A percentile compares a stretch with the other conserved stretches of the same genome.
Conservation (phyloP, 768 basidiomycete species). For the Gloeopeniophorella convolvens region DNA sequence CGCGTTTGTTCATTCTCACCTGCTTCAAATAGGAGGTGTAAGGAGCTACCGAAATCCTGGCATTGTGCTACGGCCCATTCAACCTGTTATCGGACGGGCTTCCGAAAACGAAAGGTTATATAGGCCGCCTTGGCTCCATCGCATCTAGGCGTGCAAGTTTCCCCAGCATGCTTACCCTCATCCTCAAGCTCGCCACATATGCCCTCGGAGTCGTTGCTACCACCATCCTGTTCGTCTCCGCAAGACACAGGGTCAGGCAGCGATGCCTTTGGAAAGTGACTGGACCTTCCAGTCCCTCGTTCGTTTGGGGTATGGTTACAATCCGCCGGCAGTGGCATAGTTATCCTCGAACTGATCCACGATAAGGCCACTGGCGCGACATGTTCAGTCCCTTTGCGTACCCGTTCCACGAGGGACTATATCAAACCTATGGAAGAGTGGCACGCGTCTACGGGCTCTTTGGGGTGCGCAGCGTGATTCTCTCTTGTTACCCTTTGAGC, state of each 20-base stretch:
- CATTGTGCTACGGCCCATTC: too few species aligned
- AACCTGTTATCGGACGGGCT: too few species aligned
- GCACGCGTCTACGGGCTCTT: too few species aligned
- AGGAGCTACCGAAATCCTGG: too few species aligned
- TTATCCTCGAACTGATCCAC: background rate
- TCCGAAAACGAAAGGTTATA: too few species aligned
- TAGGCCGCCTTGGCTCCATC: too few species aligned
- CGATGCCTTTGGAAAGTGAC: background rate
- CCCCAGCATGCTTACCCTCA: background rate
- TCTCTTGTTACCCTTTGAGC: too few species aligned
- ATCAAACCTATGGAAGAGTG: too few species aligned
- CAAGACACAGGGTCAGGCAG: background rate
- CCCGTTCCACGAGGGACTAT: background rate
- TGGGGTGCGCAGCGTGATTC: background rate
- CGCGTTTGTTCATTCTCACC: too few species aligned
- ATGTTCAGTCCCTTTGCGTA: background rate
- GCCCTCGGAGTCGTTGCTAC: background rate
- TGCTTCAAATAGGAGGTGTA: too few species aligned
- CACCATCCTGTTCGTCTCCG: background rate
- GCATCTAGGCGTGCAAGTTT: too few species aligned
- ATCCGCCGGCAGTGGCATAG: background rate
- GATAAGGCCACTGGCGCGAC: too few species aligned
- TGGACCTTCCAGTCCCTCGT: background rate
- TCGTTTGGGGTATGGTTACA: background rate
- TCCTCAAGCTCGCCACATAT: background rate